phyloP scores from a whole-genome alignment of 2,329 filamentous ascomycete genomes.

The Aspergillus ochraceoroseus region DNA sequence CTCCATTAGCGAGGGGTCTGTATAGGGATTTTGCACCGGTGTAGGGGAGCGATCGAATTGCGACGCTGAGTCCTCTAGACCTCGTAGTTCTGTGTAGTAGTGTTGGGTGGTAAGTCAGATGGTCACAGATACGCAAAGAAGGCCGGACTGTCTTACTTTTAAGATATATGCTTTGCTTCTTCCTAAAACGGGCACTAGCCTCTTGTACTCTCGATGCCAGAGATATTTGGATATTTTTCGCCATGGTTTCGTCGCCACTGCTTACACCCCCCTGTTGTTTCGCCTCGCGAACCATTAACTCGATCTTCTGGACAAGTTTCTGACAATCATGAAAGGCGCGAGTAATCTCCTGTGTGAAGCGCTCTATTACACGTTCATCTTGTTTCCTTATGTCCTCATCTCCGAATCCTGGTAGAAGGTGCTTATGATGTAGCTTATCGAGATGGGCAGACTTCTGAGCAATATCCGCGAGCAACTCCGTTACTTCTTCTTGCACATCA shows the following conservation, averaged over 20 bases:
- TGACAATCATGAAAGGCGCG: slow-evolving; percentile 86
- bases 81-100: slow-evolving; percentile 60
- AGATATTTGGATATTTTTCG: slow-evolving; percentile 89
- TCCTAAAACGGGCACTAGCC: slow-evolving; percentile 83
- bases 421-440: slow-evolving; percentile 92
- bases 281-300: slow-evolving; percentile 78
- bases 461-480: slow-evolving; percentile 73
- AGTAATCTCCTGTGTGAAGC: slow-evolving; percentile 84
- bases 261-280: slow-evolving; percentile 65
- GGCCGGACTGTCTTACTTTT: slow-evolving; percentile 61
- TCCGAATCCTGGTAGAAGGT: slow-evolving; percentile 92
- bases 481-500: slow-evolving; percentile 89
- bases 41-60: slow-evolving; percentile 50
- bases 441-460: slow-evolving; percentile 76
- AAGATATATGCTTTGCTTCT: slow-evolving; percentile 94
- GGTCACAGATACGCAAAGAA: neutral
- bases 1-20: slow-evolving; percentile 83
- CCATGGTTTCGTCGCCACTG: slow-evolving; percentile 88
- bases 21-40: slow-evolving; percentile 60
- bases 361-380: slow-evolving; percentile 87
- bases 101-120: slow-evolving; percentile 16
- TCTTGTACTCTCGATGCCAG: slow-evolving; percentile 85
- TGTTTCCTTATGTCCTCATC: slow-evolving; percentile 83
- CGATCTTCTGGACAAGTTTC: slow-evolving; percentile 78
- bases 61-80: slow-evolving; percentile 59